Base-by-base conservation (phyloP, 805 yeast species). In the Saccharomycopsis fodiens region DNA sequence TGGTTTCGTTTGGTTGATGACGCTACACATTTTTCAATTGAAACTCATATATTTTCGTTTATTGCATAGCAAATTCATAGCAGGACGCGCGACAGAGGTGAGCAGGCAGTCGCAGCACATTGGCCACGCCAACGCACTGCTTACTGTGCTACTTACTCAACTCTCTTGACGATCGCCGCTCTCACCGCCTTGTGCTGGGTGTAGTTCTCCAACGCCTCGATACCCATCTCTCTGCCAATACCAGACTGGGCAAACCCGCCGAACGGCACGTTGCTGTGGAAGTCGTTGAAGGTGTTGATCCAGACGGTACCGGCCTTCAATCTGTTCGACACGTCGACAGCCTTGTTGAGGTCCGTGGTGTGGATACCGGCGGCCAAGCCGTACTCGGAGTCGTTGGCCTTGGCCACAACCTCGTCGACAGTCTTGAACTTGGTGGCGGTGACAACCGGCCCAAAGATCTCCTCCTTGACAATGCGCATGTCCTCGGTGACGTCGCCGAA, bases 171-270 rank as follows among this genome's bases (percentile, higher is more conserved):
- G 29, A 50, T 46, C 6, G 39, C 79, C 54, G 68, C 66, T 76
- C 93, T 79, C 50, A 83, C 83, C 53, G 86, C 85, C 68, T 82
- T 83, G 53, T 71, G 72, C 65, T 82, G 87, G 48, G 83, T 76
- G 72, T 82, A 83, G 69, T 78, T 77, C 54, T 80, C 86, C 54
- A 81, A 73, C 43, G 83, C 87, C 61, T 82, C 88, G 39, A 65
- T 65, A 66, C 93, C 93, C 89, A 83, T 80, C 70, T 83, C 93
- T 72, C 86, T 79, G 63, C 93, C 93, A 62, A 82, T 74, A 64
- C 91, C 91, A 52, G 85, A 78, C 67, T 80, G 81, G 60, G 80
- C 79, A 70, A 67, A 81, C 60, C 91, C 91, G 63, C 91, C 91
- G 59, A 83, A 83, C 67, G 91, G 89, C 62, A 81, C 83, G 62